These are phyloP conservation scores for Hypoxylon intermedium DNA, from an alignment of 495 filamentous ascomycete species.

Conservation along the genomic window DNA sequence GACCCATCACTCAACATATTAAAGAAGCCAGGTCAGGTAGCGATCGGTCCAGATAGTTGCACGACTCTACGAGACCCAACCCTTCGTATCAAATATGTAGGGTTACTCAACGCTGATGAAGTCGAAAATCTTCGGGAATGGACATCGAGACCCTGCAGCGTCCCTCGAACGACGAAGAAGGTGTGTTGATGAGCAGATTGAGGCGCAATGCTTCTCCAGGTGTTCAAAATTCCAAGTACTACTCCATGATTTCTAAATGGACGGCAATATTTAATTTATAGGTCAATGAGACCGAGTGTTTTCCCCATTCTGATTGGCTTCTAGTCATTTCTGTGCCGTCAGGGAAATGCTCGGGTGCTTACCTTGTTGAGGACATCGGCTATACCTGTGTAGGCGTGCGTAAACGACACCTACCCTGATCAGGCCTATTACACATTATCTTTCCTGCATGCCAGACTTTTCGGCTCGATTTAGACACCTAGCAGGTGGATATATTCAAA, in stretches of 20 bases:
- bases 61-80: conserved; percentile 15
- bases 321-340: conserved; percentile 15
- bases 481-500: conserved; percentile 29
- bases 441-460: conserved; percentile 14
- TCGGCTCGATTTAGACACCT: conserved; percentile 29
- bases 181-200: conserved; percentile 30
- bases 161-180: conserved; percentile 20
- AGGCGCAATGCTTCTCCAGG: conserved; percentile 28
- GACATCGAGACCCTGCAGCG: conserved; percentile 16
- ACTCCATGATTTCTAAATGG: conserved; percentile 30
- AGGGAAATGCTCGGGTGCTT: conserved; percentile 28
- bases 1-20: conserved; percentile 31
- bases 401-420: conserved; percentile 22
- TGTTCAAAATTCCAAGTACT: conserved; percentile 3
- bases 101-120: conserved; percentile 16
- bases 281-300: conserved; percentile 32
- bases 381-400: conserved; percentile 16
- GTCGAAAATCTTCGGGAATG: conserved; percentile 34
- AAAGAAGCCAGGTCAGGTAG: conserved; percentile 29
- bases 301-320: conserved; percentile 26
- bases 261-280: conserved; percentile 40
- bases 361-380: conserved; percentile 24
- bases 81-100: conserved; percentile 18
- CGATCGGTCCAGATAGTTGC: conserved; percentile 15
- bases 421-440: conserved; percentile 17